phyloP scores from a whole-genome alignment of 257 asterid species.

The Pogostemon cablin region DNA sequence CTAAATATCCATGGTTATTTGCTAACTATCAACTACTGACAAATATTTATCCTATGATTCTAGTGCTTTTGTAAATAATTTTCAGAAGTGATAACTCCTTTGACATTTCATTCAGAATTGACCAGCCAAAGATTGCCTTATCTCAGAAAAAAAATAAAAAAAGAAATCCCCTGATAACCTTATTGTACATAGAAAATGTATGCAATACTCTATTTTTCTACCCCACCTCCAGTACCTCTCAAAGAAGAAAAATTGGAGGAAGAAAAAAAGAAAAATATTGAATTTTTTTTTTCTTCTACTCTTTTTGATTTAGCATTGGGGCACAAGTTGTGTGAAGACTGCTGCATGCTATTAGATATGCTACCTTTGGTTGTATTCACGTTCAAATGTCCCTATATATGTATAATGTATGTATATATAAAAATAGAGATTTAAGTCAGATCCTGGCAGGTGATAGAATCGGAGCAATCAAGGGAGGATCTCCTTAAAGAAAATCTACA shows the following conservation, averaged over 20 bases:
- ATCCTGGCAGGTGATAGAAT: conserved; percentile 72
- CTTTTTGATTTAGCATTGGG: neutral
- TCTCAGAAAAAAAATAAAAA: neutral
- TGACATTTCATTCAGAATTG: conserved; percentile 20
- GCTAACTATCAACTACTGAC: conserved; percentile 12
- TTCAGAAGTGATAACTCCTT: conserved; percentile 12
- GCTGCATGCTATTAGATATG: neutral
- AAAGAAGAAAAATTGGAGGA: too few relatives aligned
- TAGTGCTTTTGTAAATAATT: conserved; percentile 24
- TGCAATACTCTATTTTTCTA: neutral
- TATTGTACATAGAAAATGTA: neutral
- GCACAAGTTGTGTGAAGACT: conserved; percentile 17
- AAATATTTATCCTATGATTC: conserved; percentile 26
- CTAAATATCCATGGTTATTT: conserved; percentile 18
- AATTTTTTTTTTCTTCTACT: neutral
- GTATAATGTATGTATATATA: conserved; percentile 27
- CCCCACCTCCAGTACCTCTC: neutral
- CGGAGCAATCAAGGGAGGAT: conserved; percentile 60
- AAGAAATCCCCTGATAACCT: neutral
- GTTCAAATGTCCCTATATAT: conserved; percentile 36
- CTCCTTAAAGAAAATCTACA: conserved; percentile 57
- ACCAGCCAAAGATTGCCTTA: conserved; percentile 15
- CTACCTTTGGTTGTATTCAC: conserved; percentile 20
- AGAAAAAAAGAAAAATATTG: too few relatives aligned
- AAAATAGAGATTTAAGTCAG: conserved; percentile 50